Evolutionary conservation across 208 protist species (phyloP).

Genomic region (Leishmania arabica): DNA sequence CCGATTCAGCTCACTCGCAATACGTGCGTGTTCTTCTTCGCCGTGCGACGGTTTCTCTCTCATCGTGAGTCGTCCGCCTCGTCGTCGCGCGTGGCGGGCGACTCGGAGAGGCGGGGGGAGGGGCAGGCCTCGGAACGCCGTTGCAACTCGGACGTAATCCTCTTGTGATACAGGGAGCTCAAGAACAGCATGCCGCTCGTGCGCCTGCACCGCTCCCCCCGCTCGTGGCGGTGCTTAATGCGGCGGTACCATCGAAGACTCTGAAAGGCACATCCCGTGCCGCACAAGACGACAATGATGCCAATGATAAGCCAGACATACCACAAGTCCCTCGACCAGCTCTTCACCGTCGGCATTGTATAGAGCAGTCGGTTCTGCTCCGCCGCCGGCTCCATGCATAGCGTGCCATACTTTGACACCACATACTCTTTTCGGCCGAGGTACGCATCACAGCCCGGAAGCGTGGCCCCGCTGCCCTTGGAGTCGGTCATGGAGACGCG

Average conservation of each 20-base stretch:
- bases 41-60: background rate
- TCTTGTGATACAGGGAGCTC: constrained; percentile 3
- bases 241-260: constrained; percentile 25
- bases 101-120: background rate
- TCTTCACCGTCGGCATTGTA: constrained; percentile 17
- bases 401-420: background rate
- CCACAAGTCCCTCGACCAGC: constrained; percentile 36
- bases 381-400: constrained; percentile 18
- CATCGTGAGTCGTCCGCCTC: background rate
- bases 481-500: background rate
- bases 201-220: constrained; percentile 9
- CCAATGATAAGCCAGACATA: constrained; percentile 35
- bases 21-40: background rate
- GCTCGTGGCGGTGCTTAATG: constrained; percentile 20
- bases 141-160: too few species aligned
- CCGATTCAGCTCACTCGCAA: background rate
- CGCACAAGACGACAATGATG: constrained; percentile 8
- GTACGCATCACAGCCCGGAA: constrained; percentile 4
- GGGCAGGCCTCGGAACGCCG: background rate
- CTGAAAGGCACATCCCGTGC: constrained; percentile 14
- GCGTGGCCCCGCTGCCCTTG: background rate
- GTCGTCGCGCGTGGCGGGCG: background rate
- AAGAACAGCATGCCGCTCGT: constrained; percentile 4
- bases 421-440: background rate
- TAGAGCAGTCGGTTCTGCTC: constrained; percentile 6